Conservation (phyloP, 2,329 filamentous ascomycete species). For the Colletotrichum kahawae region DNA sequence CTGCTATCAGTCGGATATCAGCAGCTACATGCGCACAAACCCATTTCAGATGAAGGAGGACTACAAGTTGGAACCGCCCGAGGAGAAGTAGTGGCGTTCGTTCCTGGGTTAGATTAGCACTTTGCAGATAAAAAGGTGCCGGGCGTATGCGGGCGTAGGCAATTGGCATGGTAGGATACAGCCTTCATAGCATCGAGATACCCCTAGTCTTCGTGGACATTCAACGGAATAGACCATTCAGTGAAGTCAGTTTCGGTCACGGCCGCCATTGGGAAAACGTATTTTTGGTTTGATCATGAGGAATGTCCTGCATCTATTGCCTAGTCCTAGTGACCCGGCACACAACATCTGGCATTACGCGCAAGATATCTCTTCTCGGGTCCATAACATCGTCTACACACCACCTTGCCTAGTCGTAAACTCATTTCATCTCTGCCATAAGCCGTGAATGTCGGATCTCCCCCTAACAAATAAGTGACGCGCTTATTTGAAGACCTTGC, state of each 20-base stretch:
- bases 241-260: neutral
- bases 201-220: neutral
- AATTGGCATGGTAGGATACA: neutral
- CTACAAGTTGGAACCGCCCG: conserved; percentile 9
- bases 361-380: conserved; percentile 20
- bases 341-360: conserved; percentile 21
- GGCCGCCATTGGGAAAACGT: neutral
- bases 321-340: conserved; percentile 16
- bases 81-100: neutral
- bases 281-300: conserved; percentile 4
- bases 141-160: neutral
- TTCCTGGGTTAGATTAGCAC: neutral
- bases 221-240: neutral
- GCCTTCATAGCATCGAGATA: conserved; percentile 13
- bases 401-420: conserved; percentile 23
- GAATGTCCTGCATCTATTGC: conserved; percentile 18
- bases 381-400: conserved; percentile 22
- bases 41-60: conserved; percentile 51
- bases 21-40: conserved; percentile 58
- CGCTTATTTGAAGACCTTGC: conserved; percentile 98
- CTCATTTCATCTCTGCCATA: conserved; percentile 34
- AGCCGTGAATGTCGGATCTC: conserved; percentile 34
- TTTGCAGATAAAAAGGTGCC: neutral
- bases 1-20: conserved; percentile 63
- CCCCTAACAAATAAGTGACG: conserved; percentile 17